Conservation (phyloP, 2,329 filamentous ascomycete species). For the Remersonia thermophila region DNA sequence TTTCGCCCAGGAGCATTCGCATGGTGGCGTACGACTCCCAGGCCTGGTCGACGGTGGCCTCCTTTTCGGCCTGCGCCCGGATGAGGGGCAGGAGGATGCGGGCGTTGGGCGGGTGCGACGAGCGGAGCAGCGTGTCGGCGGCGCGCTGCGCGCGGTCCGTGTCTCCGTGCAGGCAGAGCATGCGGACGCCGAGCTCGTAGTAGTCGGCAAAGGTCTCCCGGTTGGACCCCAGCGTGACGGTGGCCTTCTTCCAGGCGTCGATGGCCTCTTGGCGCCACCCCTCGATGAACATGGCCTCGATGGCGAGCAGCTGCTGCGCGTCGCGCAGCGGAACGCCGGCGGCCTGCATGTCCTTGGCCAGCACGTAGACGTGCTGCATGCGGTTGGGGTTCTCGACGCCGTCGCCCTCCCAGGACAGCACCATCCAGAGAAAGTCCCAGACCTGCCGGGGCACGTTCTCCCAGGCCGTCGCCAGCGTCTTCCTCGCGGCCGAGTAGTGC, state of each 20-base stretch:
- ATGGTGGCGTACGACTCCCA: slow-evolving; percentile 57
- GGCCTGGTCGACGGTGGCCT: slow-evolving; percentile 40
- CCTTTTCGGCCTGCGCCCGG: slow-evolving; percentile 45
- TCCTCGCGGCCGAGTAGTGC: slow-evolving; percentile 35
- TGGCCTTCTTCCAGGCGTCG: slow-evolving; percentile 49
- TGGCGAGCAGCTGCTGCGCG: slow-evolving; percentile 50
- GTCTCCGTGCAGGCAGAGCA: slow-evolving; percentile 47
- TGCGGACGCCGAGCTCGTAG: slow-evolving; percentile 54
- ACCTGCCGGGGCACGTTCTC: slow-evolving; percentile 44
- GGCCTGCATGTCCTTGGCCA: slow-evolving; percentile 54
- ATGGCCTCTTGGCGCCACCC: slow-evolving; percentile 49
- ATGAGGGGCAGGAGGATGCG: slow-evolving; percentile 58
- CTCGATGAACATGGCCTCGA: slow-evolving; percentile 54
- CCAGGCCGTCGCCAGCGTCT: slow-evolving; percentile 33
- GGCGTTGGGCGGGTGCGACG: slow-evolving; percentile 33
- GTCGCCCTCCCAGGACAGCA: slow-evolving; percentile 41
- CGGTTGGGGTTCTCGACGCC: slow-evolving; percentile 40
- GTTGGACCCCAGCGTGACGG: slow-evolving; percentile 37
- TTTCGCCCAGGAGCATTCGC: slow-evolving; percentile 43
- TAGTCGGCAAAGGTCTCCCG: slow-evolving; percentile 38
- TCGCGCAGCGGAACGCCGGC: slow-evolving; percentile 42
- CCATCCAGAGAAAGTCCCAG: slow-evolving; percentile 55
- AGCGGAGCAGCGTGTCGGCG: slow-evolving; percentile 39
- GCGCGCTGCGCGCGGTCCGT: slow-evolving; percentile 46
- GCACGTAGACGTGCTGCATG: slow-evolving; percentile 46